phyloP scores from a whole-genome alignment of 2,329 filamentous ascomycete species.

The Paraconiothyrium sp. region DNA sequence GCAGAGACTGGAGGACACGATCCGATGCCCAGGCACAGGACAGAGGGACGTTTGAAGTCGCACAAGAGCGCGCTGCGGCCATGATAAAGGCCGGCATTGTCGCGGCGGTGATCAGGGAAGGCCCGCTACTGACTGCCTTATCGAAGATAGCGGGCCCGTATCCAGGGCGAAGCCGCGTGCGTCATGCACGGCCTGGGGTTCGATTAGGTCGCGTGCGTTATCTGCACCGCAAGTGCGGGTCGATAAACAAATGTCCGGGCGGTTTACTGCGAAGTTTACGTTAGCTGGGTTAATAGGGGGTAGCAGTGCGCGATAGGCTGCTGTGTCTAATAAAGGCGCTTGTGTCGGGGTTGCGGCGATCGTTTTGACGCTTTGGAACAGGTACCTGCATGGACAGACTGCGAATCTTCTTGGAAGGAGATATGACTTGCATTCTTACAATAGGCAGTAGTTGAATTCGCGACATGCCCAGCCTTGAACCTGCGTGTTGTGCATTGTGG shows the following conservation, averaged over 20 bases:
- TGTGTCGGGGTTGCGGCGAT: not conserved
- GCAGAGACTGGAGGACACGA: not conserved
- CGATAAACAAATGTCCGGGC: conserved; percentile 5
- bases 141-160: conserved; percentile 11
- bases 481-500: not conserved
- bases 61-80: not conserved
- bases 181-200: conserved; percentile 12
- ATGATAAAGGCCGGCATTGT: conserved; percentile 9
- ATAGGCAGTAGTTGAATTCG: too few relatives aligned
- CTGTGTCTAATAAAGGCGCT: not conserved
- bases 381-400: not conserved
- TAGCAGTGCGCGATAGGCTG: not conserved
- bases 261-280: not conserved
- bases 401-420: not conserved
- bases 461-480: not conserved
- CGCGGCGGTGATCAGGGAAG: conserved; percentile 4
- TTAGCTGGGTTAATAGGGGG: not conserved
- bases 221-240: not conserved
- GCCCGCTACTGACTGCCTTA: conserved; percentile 7
- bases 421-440: not conserved
- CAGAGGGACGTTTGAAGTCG: not conserved
- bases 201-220: conserved; percentile 12
- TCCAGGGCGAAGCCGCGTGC: conserved; percentile 14
- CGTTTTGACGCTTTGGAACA: too few relatives aligned
- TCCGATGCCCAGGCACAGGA: not conserved